Conservation (phyloP, 805 yeast species). For the Metschnikowia aberdeeniae region DNA sequence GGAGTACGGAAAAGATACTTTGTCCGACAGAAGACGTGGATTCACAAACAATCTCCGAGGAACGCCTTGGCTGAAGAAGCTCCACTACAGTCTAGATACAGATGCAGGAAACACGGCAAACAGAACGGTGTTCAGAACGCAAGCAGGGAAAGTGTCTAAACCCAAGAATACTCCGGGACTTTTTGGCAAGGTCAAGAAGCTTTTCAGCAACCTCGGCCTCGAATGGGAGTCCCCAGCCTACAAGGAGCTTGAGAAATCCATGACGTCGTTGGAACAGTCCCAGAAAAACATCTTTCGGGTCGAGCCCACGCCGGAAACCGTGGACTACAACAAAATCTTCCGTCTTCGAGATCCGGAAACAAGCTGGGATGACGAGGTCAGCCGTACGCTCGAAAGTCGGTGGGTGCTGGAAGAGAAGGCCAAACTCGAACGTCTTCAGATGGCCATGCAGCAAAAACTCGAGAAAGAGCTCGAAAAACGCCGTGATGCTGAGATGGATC, state of each 20-base stretch:
- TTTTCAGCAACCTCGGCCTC: not conserved
- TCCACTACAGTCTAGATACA: too few species aligned
- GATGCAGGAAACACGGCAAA: too few species aligned
- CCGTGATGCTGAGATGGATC: constrained; percentile 1
- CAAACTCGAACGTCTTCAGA: constrained; percentile 1
- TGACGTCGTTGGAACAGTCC: not conserved
- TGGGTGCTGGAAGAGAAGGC: not conserved
- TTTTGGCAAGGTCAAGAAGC: not conserved
- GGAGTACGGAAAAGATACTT: too few species aligned
- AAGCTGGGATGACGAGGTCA: not conserved
- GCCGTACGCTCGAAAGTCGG: constrained; percentile 1
- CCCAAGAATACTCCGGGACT: not conserved
- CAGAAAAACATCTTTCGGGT: constrained; percentile 1
- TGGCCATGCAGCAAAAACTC: not conserved
- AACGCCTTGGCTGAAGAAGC: too few species aligned
- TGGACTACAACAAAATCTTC: constrained; percentile 2
- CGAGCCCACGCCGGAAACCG: not conserved
- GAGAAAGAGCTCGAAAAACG: constrained; percentile 2
- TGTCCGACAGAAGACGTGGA: too few species aligned
- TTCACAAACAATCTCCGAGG: too few species aligned
- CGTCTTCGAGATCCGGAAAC: constrained; percentile 1
- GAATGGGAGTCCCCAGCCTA: not conserved
- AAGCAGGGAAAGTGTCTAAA: not conserved
- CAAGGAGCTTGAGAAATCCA: constrained; percentile 1
- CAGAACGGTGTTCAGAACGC: not conserved